Evolutionary conservation across 73 alveolate species (phyloP).

Genomic region (Vitrella brassicaformis): DNA sequence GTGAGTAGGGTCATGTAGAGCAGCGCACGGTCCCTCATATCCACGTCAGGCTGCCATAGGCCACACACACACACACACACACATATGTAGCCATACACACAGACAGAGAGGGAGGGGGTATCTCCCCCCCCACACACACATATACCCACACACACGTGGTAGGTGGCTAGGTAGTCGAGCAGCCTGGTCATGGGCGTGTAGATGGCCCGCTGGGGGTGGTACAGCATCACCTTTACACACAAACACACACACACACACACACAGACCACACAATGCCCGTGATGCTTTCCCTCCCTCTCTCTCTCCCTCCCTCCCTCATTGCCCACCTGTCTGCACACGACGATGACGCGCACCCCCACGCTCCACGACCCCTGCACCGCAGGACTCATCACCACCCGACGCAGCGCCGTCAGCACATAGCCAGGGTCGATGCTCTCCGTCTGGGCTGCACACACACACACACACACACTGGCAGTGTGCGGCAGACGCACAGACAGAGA

Average conservation of each 20-base stretch:
- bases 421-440: neutral
- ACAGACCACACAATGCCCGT: neutral
- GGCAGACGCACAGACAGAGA: no score
- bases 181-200: slow-evolving; percentile 22
- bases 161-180: slow-evolving; percentile 23
- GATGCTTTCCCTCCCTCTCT: neutral
- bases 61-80: no score
- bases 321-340: neutral
- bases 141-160: no score
- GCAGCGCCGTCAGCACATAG: slow-evolving; percentile 28
- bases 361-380: slow-evolving; percentile 13
- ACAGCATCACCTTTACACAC: neutral
- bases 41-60: no score
- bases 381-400: slow-evolving; percentile 23
- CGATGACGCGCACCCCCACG: slow-evolving; percentile 14
- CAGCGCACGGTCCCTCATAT: slow-evolving; percentile 25
- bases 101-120: no score
- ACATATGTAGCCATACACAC: no score
- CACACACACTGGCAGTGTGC: no score
- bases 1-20: slow-evolving; percentile 9
- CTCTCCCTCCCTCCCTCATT: neutral
- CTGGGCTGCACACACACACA: no score
- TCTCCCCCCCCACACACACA: no score
- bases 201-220: slow-evolving; percentile 21
- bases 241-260: neutral